Percentiles rank a stretch among this genome's conserved stretches.
Conservation (phyloP, 1,284 basidiomycete species). For the Sutorius eximius region DNA sequence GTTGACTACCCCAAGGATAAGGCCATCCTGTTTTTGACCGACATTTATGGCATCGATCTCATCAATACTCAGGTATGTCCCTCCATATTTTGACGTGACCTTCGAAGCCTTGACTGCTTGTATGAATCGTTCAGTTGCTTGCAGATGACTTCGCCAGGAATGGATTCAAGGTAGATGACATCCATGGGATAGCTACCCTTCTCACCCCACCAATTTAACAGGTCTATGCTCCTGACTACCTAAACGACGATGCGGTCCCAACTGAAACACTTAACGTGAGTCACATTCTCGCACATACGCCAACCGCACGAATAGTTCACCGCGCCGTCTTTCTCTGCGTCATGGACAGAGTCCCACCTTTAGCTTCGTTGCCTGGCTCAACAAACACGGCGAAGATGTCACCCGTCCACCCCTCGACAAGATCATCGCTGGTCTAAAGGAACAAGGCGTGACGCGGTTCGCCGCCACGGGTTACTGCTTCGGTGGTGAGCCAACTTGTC, state of each 20-base stretch:
- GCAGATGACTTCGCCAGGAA: constrained; percentile 74
- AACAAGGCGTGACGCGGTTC: constrained; percentile 55
- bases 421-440: constrained; percentile 57
- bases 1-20: constrained; percentile 55
- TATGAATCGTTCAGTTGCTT: constrained; percentile 45
- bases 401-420: constrained; percentile 58
- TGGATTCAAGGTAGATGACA: constrained; percentile 56
- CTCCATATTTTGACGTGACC: not conserved
- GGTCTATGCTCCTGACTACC: constrained; percentile 47
- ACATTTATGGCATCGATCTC: constrained; percentile 59
- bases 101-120: not conserved
- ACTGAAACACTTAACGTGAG: constrained; percentile 20
- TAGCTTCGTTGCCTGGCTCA: constrained; percentile 51
- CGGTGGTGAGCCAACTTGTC: constrained; percentile 47
- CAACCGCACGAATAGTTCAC: not conserved
- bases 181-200: not conserved
- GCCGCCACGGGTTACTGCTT: constrained; percentile 72
- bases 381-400: constrained; percentile 43
- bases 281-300: not conserved
- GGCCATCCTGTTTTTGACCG: constrained; percentile 57
- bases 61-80: constrained; percentile 50
- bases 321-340: not conserved
- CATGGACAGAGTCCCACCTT: constrained; percentile 26
- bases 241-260: constrained; percentile 43
- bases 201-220: constrained; percentile 45